Evolutionary conservation across 2,329 filamentous ascomycete genomes (phyloP), one percentile per base, ranked within the genome.

Genomic region (Microdochium nivale): DNA sequence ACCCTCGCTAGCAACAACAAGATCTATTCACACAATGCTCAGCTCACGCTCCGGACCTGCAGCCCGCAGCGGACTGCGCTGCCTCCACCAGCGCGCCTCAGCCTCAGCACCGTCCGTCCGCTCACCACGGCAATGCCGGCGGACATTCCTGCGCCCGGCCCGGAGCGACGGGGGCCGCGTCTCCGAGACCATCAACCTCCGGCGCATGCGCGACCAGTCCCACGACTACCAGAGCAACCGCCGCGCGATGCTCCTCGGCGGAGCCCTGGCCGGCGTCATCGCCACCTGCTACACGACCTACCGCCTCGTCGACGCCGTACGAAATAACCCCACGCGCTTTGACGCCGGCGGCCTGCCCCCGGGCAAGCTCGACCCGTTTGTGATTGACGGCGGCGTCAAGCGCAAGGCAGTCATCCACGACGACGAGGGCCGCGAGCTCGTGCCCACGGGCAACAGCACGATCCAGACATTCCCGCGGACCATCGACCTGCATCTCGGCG

Each of bases 381-480:
- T 69, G 54, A 73, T 68, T 13, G 71, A 78, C 55, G 71, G 69
- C 19, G 75, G 76, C 33, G 71, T 71, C 54, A 73, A 72, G 64
- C 74, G 78, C 60, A 81, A 80, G 64, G 70, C 81, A 1, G 77
- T 87, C 14, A 67, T 86, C 1, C 83, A 84, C 53, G 83, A 86
- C 55, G 78, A 80, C n/a, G 76, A 87, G 14, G 85, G 86, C 43
- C 76, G 79, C 47, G 87, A 94, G 63, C 74, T 94, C 44, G 84
- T 95, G 0, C 79, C 86, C 16, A 95, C 90, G 0, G 90, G 90
- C 14, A 90, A 91, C 58, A 84, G 77, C 58, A 85, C 83, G n/a
- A 81, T 96, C 3, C 86, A 88, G 1, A 77, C 80, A 50, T 95
- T 96, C 65, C 91, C 91, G 2, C 80, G 84, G 52, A 83, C 78